phyloP scores from a whole-genome alignment of 441 rosid species.

The Jatropha podagrica region DNA sequence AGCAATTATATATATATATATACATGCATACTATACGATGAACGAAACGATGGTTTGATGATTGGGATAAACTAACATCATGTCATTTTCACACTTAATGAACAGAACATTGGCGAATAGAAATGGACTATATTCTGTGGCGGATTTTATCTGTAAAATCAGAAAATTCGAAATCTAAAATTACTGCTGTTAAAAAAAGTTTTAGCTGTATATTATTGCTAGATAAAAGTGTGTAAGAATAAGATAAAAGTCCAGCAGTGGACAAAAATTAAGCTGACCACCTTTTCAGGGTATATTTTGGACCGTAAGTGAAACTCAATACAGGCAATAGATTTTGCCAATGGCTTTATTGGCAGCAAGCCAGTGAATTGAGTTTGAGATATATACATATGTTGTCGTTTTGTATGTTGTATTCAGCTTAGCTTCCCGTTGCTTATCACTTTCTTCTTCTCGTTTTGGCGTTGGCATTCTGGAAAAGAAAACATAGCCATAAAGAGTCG shows the following conservation, averaged over 20 bases:
- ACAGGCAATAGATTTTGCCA: constrained; percentile 6
- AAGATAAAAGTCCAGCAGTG: background rate
- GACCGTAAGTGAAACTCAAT: constrained; percentile 2
- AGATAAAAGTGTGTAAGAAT: too few relatives aligned
- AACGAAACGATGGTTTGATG: too few relatives aligned
- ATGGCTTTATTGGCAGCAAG: constrained; percentile 10
- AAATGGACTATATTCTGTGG: too few relatives aligned
- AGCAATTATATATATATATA: background rate
- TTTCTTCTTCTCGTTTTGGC: background rate
- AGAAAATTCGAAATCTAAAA: too few relatives aligned
- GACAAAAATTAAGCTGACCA: constrained; percentile 24
- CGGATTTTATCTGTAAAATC: too few relatives aligned
- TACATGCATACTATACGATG: too few relatives aligned
- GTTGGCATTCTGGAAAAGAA: background rate
- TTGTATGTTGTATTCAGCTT: constrained; percentile 15
- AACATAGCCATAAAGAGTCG: background rate
- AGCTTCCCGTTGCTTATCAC: constrained; percentile 10
- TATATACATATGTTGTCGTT: background rate
- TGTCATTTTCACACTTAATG: too few relatives aligned
- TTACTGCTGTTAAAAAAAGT: too few relatives aligned
- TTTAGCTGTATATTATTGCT: too few relatives aligned
- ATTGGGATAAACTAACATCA: too few relatives aligned
- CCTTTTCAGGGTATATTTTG: background rate
- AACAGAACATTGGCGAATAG: too few relatives aligned
- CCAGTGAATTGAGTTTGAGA: constrained; percentile 9